Base-by-base conservation (phyloP, 1,139 yeast species). In the Barnettozyma hawaiiensis region DNA sequence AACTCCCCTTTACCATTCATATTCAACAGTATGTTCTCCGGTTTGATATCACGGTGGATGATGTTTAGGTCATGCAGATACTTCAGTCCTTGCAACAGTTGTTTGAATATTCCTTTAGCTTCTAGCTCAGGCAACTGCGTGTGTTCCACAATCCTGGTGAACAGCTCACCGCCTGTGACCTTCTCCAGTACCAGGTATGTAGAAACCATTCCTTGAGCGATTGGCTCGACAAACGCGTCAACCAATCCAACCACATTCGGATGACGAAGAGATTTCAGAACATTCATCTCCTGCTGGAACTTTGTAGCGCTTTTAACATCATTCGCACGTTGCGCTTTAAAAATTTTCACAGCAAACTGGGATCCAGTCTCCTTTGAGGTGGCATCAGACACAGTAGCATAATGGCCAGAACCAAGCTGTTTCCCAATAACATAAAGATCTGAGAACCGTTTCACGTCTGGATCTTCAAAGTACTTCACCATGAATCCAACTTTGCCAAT, bases 11-110 rank as follows among this genome's bases (percentile, higher is more conserved):
- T 90, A 8, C 74, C 78, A 0, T 69, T 69, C 16, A 82, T 77
- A 48, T 80, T 84, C 21, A 84, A 62, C 24, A 84, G 58, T 36
- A 84, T 81, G 53, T 84, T 84, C 54, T 84, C 94, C 0, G 92
- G 90, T 60, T 84, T 84, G 43, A 84, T 78, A 52, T 84, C 94
- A 53, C 94, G 63, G 60, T 84, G 94, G 38, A 83, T 81, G 39
- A 84, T 81, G 48, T 77, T 76, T 43, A 71, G 70, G 14, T 69
- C 71, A 58, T 84, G 94, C 29, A 83, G 61, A 57, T 83, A 81
- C 32, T 63, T 60, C 26, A 84, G 59, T 0, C 92, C 94, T 2
- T 70, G 57, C n/a, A 84, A 60, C 21, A 84, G 60, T 54, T 84
- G 94, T 34, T 60, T 66, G 53, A 79, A 78, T 4, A 83, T 64